phyloP scores from a whole-genome alignment of 345 rosid genomes.

The Pseudoturritis turrita region DNA sequence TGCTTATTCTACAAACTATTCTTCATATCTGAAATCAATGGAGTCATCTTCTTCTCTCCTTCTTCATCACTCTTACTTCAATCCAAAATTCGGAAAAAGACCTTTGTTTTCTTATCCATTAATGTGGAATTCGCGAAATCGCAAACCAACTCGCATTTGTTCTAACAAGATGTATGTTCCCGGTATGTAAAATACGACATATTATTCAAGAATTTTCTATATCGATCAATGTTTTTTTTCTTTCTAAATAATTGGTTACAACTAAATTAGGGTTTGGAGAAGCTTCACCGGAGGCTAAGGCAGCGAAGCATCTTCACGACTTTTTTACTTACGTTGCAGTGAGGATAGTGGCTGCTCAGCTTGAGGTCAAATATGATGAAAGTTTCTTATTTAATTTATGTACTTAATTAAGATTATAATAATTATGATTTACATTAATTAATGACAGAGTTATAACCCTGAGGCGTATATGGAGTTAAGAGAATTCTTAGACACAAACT shows the following conservation, averaged over 20 bases:
- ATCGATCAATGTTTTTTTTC: not conserved
- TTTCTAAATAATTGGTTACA: not conserved
- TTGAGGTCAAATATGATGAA: constrained; percentile 42
- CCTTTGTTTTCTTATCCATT: not conserved
- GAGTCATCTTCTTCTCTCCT: constrained; percentile 24
- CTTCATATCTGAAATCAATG: constrained; percentile 9
- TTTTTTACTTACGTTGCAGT: constrained; percentile 77
- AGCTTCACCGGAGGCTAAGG: constrained; percentile 88
- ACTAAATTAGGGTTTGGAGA: constrained; percentile 59
- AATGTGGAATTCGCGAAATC: not conserved
- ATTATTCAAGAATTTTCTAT: not conserved
- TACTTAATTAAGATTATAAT: not conserved
- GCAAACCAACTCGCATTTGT: constrained; percentile 15
- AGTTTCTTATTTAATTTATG: not conserved
- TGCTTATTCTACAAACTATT: not conserved
- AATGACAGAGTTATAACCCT: constrained; percentile 64
- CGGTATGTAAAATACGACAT: constrained; percentile 4
- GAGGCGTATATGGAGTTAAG: constrained; percentile 70
- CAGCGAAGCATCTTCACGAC: constrained; percentile 67
- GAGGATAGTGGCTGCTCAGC: constrained; percentile 71
- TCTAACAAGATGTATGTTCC: constrained; percentile 36
- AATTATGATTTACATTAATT: not conserved
- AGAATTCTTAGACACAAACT: constrained; percentile 52
- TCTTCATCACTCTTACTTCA: constrained; percentile 20
- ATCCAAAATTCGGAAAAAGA: constrained; percentile 7